A percentile compares a stretch with the other conserved stretches of the same genome.
Evolutionary conservation across 352 stramenopile genomes (phyloP).

Genomic region (Ophiocytium majus): DNA sequence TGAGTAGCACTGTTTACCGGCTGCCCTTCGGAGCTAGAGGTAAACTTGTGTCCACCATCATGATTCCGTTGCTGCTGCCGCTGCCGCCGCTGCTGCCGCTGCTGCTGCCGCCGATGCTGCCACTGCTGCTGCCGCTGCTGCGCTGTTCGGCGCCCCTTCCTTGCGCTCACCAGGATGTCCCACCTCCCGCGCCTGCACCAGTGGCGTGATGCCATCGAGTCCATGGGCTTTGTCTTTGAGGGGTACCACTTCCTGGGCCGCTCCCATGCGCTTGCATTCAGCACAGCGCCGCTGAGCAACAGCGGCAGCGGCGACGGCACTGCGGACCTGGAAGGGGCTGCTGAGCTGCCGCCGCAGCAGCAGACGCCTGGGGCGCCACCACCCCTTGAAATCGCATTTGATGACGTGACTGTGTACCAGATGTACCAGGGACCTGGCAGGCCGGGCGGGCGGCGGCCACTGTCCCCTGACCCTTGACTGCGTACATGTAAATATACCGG

Average conservation of each 20-base stretch:
- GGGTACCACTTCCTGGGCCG: constrained; percentile 20
- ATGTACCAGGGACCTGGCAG: not conserved
- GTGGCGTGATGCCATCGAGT: constrained; percentile 15
- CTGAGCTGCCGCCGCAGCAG: not conserved
- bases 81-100: no score
- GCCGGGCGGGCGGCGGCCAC: not conserved
- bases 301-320: not conserved
- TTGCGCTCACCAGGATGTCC: not conserved
- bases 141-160: no score
- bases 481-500: no score
- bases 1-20: no score
- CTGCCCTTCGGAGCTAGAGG: no score
- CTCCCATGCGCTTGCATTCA: constrained; percentile 16
- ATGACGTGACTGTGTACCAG: not conserved
- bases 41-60: no score
- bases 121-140: no score
- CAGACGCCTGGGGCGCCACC: not conserved
- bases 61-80: no score
- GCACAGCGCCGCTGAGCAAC: not conserved
- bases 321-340: not conserved
- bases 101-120: no score
- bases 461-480: not conserved
- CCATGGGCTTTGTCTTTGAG: constrained; percentile 20
- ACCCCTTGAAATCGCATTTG: constrained; percentile 13
- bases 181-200: not conserved